Base-by-base conservation (phyloP, 225 moss, liverwort and hornwort genomes). In the Thuidium tamariscinum region DNA sequence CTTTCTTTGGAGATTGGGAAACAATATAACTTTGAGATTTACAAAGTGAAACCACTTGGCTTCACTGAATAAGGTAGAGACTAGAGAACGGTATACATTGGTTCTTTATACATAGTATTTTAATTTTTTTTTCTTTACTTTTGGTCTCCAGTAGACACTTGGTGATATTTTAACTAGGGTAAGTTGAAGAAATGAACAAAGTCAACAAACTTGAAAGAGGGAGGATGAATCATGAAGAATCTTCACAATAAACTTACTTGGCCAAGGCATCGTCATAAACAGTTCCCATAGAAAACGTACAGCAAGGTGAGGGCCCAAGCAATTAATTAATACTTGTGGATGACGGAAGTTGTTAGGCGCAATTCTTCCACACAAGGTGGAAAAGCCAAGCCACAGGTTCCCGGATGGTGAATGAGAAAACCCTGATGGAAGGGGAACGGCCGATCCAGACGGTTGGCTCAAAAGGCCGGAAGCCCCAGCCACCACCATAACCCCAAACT, bases 381-480 rank as follows among this genome's bases (percentile, higher is more conserved):
- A 86, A 89, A 89, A 89, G 86, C 66, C 42, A 83, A 80, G 86
- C 66, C 42, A 83, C 74, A 80, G 72, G 73, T 4, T 66, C 52
- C 84, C 61, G 48, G 44, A 22, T 41, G 17, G 46, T 52, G 78
- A 85, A 34, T 42, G 57, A 68, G 48, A 59, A 41, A 56, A 34
- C 52, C 69, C 65, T 42, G 66, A 54, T 62, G 76, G 54, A 34
- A 59, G 60, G 48, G 74, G 68, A 77, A 68, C 77, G 78, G 70
- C 59, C 70, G 59, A 79, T 79, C 86, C 64, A 63, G 85, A 82
- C 89, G 87, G 91, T 89, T 91, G 89, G 79, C 82, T 91, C 67
- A 48, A 87, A 86, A 88, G 86, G 79, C 69, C 26, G 32, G 36
- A 85, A 46, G 41, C 59, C 78, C 59, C 27, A 12, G 6, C 6